phyloP scores from a whole-genome alignment of 2,329 filamentous ascomycete species.

The Oidium heveae region DNA sequence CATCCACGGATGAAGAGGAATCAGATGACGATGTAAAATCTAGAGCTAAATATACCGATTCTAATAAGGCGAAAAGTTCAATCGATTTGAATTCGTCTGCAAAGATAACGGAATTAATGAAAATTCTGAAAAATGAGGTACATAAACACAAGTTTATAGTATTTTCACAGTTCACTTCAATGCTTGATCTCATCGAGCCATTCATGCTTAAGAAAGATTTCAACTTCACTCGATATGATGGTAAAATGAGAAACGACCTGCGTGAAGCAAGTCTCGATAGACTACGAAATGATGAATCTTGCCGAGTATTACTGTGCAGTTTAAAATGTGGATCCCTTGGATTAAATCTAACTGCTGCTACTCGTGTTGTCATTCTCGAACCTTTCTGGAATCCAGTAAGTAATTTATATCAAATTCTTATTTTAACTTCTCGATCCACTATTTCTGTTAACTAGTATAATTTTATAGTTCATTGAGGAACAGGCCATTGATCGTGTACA shows the following conservation, averaged over 20 bases:
- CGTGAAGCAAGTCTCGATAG: conserved; percentile 65
- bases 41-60: conserved; percentile 12
- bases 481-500: conserved; percentile 97
- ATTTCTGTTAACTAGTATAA: conserved; percentile 4
- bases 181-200: conserved; percentile 89
- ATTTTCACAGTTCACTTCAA: conserved; percentile 94
- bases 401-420: neutral
- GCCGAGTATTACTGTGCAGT: conserved; percentile 71
- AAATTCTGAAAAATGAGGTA: conserved; percentile 56
- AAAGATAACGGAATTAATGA: conserved; percentile 70
- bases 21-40: conserved; percentile 14
- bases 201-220: conserved; percentile 56
- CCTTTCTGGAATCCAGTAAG: conserved; percentile 79
- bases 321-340: conserved; percentile 83
- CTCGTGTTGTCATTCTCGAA: conserved; percentile 79
- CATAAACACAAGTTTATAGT: conserved; percentile 87
- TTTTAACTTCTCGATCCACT: neutral
- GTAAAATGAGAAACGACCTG: conserved; percentile 77
- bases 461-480: conserved; percentile 65
- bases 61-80: conserved; percentile 18
- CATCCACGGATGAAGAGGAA: conserved; percentile 10
- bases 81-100: conserved; percentile 45
- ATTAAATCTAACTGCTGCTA: conserved; percentile 82
- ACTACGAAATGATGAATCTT: conserved; percentile 48
- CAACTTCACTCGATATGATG: conserved; percentile 74